Conservation (phyloP, 225 moss, liverwort and hornwort species). For the Marchantia paleacea region DNA sequence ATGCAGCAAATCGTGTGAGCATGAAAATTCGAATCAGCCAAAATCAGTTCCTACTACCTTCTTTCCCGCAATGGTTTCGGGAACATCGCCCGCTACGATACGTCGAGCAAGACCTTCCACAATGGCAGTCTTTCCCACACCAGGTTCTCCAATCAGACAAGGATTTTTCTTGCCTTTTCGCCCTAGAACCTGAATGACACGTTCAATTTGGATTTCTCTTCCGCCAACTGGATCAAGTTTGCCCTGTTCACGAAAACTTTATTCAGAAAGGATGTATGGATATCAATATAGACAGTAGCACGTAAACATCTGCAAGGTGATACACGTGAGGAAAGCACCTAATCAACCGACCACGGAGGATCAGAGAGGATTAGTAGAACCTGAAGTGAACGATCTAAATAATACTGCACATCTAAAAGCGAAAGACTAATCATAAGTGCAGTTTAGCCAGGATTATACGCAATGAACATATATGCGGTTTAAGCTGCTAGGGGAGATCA, state of each 20-base stretch:
- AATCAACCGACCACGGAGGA: not conserved
- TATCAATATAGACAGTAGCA: conserved; percentile 13
- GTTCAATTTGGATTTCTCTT: conserved; percentile 83
- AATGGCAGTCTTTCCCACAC: conserved; percentile 93
- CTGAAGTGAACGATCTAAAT: not conserved
- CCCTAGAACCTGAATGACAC: conserved; percentile 88
- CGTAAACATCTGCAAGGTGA: too few species aligned
- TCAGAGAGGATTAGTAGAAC: too few species aligned
- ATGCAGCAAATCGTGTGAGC: not conserved
- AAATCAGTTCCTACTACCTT: conserved; percentile 35
- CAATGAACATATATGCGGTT: too few species aligned
- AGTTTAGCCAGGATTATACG: too few species aligned
- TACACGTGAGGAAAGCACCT: too few species aligned
- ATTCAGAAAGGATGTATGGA: too few species aligned
- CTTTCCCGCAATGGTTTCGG: conserved; percentile 93
- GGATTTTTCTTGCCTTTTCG: conserved; percentile 94
- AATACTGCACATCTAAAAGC: too few species aligned
- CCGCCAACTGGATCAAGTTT: conserved; percentile 95
- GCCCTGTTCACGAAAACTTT: conserved; percentile 63
- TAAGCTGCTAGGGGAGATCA: too few species aligned
- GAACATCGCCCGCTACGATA: conserved; percentile 87
- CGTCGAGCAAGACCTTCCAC: conserved; percentile 92
- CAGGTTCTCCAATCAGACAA: conserved; percentile 91
- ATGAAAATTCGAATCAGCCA: not conserved
- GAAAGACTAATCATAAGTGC: too few species aligned